phyloP scores from a whole-genome alignment of 352 stramenopile genomes.

The Phytophthora constricta region DNA sequence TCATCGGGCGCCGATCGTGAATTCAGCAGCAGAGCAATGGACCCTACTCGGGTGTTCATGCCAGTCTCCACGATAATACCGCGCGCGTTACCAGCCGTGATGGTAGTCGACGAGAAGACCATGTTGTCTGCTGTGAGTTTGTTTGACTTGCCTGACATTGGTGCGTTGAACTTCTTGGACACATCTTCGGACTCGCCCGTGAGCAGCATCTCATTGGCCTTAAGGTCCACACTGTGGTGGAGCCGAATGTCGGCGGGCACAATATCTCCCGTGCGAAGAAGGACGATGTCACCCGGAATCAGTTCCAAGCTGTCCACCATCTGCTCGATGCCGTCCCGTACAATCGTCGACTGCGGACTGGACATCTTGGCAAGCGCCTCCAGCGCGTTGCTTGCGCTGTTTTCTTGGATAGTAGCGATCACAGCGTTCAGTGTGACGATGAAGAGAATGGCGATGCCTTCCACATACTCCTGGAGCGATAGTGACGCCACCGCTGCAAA shows the following conservation, averaged over 20 bases:
- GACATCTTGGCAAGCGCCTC: neutral
- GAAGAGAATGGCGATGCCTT: neutral
- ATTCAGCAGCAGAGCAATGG: slow-evolving; percentile 48
- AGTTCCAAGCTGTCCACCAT: neutral
- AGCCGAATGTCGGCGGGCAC: slow-evolving; percentile 89
- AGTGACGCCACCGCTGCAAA: neutral
- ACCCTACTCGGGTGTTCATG: slow-evolving; percentile 52
- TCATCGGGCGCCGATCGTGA: slow-evolving; percentile 16
- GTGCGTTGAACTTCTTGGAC: slow-evolving; percentile 46
- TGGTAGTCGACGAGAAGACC: slow-evolving; percentile 88
- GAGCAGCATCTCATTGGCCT: slow-evolving; percentile 92
- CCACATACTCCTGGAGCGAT: neutral
- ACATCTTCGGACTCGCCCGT: slow-evolving; percentile 88
- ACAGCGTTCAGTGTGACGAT: neutral
- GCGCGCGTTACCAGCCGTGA: slow-evolving; percentile 53
- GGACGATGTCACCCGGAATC: slow-evolving; percentile 51
- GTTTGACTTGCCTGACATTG: slow-evolving; percentile 19
- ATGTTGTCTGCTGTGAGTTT: slow-evolving; percentile 77
- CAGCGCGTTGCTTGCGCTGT: neutral
- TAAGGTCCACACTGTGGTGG: slow-evolving; percentile 65
- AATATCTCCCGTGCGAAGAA: slow-evolving; percentile 87
- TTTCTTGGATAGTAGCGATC: neutral
- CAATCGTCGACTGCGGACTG: neutral
- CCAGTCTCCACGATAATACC: slow-evolving; percentile 51
- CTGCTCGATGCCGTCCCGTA: neutral